phyloP scores from a whole-genome alignment of 2,329 filamentous ascomycete species.

The Pseudogymnoascus sp. region DNA sequence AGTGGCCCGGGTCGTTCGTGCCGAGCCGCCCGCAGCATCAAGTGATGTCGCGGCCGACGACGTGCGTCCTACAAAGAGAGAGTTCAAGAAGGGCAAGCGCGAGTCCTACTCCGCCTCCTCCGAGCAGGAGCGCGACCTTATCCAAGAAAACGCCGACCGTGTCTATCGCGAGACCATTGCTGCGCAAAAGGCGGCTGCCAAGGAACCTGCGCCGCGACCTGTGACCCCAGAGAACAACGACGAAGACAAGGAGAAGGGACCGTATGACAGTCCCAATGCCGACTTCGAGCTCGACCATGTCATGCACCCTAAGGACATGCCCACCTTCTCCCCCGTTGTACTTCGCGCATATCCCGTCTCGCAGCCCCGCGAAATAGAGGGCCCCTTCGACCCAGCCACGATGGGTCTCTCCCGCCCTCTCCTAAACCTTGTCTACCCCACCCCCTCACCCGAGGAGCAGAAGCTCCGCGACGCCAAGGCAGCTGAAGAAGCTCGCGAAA shows the following conservation, averaged over 20 bases:
- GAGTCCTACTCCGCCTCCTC: constrained; percentile 16
- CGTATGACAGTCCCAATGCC: constrained; percentile 53
- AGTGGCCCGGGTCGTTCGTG: background rate
- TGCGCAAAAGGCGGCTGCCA: constrained; percentile 43
- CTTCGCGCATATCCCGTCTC: constrained; percentile 14
- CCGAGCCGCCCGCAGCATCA: background rate
- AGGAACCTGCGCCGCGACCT: constrained; percentile 38
- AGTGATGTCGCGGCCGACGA: background rate
- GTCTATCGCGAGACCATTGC: constrained; percentile 50
- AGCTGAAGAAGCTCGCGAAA: constrained; percentile 14
- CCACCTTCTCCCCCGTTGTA: constrained; percentile 25
- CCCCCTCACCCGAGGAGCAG: constrained; percentile 43
- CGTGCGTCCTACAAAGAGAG: background rate
- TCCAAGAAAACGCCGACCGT: constrained; percentile 52
- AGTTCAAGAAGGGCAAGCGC: constrained; percentile 11
- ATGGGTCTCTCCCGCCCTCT: constrained; percentile 36
- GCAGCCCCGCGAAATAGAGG: constrained; percentile 22
- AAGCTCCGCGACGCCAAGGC: constrained; percentile 15
- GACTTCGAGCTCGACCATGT: constrained; percentile 56
- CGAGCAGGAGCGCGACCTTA: constrained; percentile 31
- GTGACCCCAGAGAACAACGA: constrained; percentile 42
- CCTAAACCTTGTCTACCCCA: constrained; percentile 55
- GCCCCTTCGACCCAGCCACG: constrained; percentile 15
- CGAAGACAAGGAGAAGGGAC: constrained; percentile 36
- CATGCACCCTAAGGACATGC: constrained; percentile 46